Base-by-base conservation (phyloP, 78 protist genomes). In the Anaeramoeba ignava region DNA sequence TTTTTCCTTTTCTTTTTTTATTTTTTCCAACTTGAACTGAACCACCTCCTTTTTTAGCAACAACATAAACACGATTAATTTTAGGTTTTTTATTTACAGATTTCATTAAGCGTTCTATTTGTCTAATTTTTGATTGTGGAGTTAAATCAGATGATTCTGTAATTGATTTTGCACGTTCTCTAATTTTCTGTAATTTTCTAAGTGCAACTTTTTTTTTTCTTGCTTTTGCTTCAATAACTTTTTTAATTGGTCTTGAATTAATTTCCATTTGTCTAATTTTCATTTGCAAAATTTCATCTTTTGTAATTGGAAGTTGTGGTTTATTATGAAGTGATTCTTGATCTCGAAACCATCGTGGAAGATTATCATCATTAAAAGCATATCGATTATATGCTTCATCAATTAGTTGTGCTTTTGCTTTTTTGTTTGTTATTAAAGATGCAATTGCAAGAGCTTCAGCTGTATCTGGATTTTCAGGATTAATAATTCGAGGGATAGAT, bases 161-260 rank as follows among this genome's bases (percentile, higher is more conserved):
- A 54, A 54, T 54, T 8, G 73, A 54, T 54, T 8, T 54, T 27
- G 73, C 73, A 8, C 73, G 8, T 54, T 17, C 17, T 27, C 73
- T 8, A 54, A 54, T 54, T 54, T 54, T 8, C 17, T 54, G 36
- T 17, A 54, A 17, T 54, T 54, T 54, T 54, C 8, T 27, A 8
- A 54, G 8, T 54, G 8, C 36, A 27, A 27, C 17, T 54, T 17
- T 54, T 54, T 40, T 80, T 81, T 91, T 89, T 27, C 95, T 80
- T 38, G 91, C 91, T 83, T 86, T 91, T 40, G 96, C 96, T 92
- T 95, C 98, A 3, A 88, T 88, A 0, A 93, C 92, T 89, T 89
- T 91, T 89, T 91, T 91, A 86, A 85, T 82, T 2, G 96, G 91
- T 27, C 92, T 80, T 0, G 91, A 90, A 82, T 90, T 79, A 81